Evolutionary conservation across 1,284 basidiomycete genomes (phyloP), one percentile per base, ranked within the genome.

Genomic region (Ustilago sp.): DNA sequence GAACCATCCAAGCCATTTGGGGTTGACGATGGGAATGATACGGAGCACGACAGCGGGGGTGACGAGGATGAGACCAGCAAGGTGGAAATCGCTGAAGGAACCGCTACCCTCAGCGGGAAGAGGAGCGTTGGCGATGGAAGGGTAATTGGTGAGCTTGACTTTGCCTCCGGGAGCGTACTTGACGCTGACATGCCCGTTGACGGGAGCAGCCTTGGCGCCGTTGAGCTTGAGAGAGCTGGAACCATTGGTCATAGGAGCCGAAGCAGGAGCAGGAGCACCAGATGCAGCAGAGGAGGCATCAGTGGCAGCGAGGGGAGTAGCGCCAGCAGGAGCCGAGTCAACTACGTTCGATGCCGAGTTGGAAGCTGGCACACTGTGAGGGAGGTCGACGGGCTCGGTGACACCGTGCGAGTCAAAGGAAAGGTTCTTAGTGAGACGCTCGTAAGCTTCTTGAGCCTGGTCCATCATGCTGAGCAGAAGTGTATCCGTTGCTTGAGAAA

Each of bases 11-110:
- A 85, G 80, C 81, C 82, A 85, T 43, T 74, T 61, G 15, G 83
- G 66, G 65, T 85, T 85, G 59, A 85, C 75, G 55, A 85, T 84
- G 38, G 84, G 84, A 38, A 85, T 74, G 53, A 85, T 11, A 34
- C 84, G 84, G 50, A 84, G 66, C 51, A 85, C 72, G 19, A 85
- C 55, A 34, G 84, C 84, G 35, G 84, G 84, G 8, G 77, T 55
- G 57, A 85, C 64, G 57, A 85, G 68, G 61, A 85, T 68, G 85
- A 92, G 89, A 31, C 88, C 90, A 5, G 91, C 93, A 66, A 98
- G 91, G 74, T 95, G 93, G 70, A 85, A 45, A 79, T 87, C 87
- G 83, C 63, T 83, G 83, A 88, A 88, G 43, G 77, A 66, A 59
- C 87, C 87, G 62, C 86, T 87, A 63, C 84, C 84, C 61, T 85